These are phyloP conservation scores for Gentiana straminea DNA, from an alignment of 257 asterid genomes.

Conservation along the genomic window DNA sequence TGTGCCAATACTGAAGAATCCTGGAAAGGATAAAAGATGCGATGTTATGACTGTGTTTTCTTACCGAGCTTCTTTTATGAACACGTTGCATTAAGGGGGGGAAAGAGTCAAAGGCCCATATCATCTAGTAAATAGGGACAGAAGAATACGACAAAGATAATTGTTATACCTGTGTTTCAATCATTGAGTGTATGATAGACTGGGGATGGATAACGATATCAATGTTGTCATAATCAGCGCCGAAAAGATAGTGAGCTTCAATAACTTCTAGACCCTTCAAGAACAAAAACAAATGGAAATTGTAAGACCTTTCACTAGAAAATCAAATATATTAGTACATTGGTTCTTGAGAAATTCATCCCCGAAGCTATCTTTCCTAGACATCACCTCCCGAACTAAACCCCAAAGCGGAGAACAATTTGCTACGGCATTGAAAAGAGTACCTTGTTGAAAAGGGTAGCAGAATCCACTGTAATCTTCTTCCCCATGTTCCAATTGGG, in stretches of 20 bases:
- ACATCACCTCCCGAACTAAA: too few species aligned
- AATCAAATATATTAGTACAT: not conserved
- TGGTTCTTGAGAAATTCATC: too few species aligned
- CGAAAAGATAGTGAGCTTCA: constrained; percentile 95
- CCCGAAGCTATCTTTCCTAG: too few species aligned
- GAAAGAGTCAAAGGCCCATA: too few species aligned
- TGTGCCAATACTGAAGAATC: constrained; percentile 94
- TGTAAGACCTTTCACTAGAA: not conserved
- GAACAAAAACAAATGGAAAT: not conserved
- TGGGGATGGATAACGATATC: constrained; percentile 97
- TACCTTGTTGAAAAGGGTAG: constrained; percentile 97
- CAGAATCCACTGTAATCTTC: constrained; percentile 96
- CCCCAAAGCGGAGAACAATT: too few species aligned
- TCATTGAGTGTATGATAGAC: constrained; percentile 95
- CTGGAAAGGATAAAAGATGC: constrained; percentile 19
- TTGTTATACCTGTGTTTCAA: constrained; percentile 70
- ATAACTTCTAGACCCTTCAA: constrained; percentile 92
- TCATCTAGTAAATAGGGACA: too few species aligned
- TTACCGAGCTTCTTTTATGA: too few species aligned
- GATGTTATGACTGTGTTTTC: too few species aligned
- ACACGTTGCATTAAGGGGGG: too few species aligned
- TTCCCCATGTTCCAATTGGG: constrained; percentile 99
- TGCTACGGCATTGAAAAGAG: too few species aligned
- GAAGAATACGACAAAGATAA: not conserved
- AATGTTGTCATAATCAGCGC: constrained; percentile 82